phyloP scores from a whole-genome alignment of 768 basidiomycete species.

The Hygrophoropsis aurantiaca region DNA sequence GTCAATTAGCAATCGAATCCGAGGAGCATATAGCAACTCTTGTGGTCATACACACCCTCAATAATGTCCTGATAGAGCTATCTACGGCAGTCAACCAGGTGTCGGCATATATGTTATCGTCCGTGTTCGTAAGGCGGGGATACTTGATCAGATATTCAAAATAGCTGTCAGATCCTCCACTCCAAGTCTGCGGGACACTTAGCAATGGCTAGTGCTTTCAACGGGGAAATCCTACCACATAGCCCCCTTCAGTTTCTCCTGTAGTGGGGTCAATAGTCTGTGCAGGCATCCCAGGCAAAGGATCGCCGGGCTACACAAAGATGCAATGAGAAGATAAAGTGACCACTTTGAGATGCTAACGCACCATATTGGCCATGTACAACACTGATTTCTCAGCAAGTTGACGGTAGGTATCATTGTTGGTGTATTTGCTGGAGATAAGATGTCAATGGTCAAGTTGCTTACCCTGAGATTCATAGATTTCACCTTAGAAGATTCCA shows the following conservation, averaged over 20 bases:
- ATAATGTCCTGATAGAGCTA: slow-evolving; percentile 60
- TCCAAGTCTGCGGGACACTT: slow-evolving; percentile 54
- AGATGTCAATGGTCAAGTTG: not conserved
- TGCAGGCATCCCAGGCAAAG: slow-evolving; percentile 50
- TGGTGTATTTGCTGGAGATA: slow-evolving; percentile 42
- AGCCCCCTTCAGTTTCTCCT: slow-evolving; percentile 49
- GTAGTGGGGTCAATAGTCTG: slow-evolving; percentile 56
- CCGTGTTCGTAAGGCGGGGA: slow-evolving; percentile 64
- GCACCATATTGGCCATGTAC: slow-evolving; percentile 47
- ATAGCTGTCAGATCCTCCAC: slow-evolving; percentile 70
- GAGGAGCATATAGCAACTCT: too few relatives aligned
- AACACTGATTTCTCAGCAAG: slow-evolving; percentile 53
- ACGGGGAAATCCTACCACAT: slow-evolving; percentile 42
- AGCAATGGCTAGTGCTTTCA: slow-evolving; percentile 22
- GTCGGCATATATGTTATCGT: slow-evolving; percentile 61
- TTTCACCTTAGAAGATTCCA: slow-evolving; percentile 49
- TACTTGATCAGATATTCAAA: slow-evolving; percentile 78
- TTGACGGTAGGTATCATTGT: slow-evolving; percentile 58
- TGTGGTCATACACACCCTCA: slow-evolving; percentile 54
- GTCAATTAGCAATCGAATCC: too few relatives aligned
- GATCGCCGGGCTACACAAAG: slow-evolving; percentile 10
- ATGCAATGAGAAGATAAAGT: not conserved
- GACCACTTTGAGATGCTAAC: slow-evolving; percentile 14
- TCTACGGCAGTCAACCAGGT: slow-evolving; percentile 73
- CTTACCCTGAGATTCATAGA: too few relatives aligned